Base-by-base conservation (phyloP, 108 stramenopile genomes). In the Cyclostephanos tholiformis region DNA sequence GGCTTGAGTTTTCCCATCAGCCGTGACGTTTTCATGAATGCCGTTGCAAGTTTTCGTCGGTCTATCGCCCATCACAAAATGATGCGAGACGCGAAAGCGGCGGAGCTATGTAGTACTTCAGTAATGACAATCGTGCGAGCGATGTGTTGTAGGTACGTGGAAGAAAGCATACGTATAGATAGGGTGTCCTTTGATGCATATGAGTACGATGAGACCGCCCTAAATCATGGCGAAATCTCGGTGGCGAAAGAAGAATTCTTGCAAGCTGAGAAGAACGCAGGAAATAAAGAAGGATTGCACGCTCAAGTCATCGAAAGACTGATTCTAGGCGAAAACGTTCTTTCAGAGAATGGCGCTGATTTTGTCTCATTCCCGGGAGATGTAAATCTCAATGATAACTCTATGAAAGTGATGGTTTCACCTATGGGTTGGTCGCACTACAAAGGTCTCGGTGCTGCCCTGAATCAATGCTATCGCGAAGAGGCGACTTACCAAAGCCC, bases 1-100 rank as follows among this genome's bases (percentile, higher is more conserved):
- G 95, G 95, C 12, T 70, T 95, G 39, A 60, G 87, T 6, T 95
- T 95, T 69, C 82, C 92, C 2, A 85, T 75, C 43, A 81, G 92
- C 19, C 80, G 95, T 1, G 95, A 95, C 61, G 72, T 86, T 22
- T 89, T 86, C 11, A 72, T 95, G 62, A 73, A 82, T 63, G 82
- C 86, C 9, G 63, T 86, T 72, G 82, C 91, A 22, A 67, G 77
- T 10, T 77, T 93, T 0, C 86, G 89, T 19, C 63, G 75, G 27
- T 79, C 88, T 19, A 76, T 86, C 35, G 17, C 65, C 23, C 49
- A 49, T 13, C 86, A 91, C 50, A 67, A 92, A 64, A 67, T 56
- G 62, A 30, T 41, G 20, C 63, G 68, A 6, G 89, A 87, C 41
- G 53, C 62, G 6, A 68, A 75, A 57, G 89, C 85, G n/a, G 68